These are phyloP conservation scores for Tephrocybe rancida DNA, from an alignment of 768 basidiomycete species.

Conservation along the genomic window DNA sequence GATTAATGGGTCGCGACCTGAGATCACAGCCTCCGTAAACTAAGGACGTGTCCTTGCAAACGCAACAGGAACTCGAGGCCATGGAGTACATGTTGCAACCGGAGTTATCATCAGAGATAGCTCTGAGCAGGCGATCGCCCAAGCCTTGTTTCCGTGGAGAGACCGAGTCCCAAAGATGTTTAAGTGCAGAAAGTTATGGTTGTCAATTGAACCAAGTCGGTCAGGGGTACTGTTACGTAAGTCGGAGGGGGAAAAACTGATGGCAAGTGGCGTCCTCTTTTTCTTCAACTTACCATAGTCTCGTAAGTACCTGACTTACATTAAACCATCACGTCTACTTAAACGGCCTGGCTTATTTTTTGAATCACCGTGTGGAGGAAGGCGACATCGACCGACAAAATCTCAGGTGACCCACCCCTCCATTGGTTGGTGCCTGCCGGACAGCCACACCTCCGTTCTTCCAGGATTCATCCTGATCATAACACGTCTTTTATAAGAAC, in stretches of 20 bases:
- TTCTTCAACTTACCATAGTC: neutral
- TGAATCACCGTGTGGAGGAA: neutral
- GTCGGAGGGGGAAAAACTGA: conserved; percentile 16
- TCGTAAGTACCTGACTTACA: conserved; percentile 1
- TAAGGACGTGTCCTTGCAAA: conserved; percentile 20
- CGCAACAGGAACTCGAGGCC: conserved; percentile 24
- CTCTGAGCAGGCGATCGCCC: conserved; percentile 9
- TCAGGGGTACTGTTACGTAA: conserved; percentile 15
- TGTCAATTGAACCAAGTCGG: neutral
- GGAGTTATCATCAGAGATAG: conserved; percentile 15
- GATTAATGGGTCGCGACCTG: conserved; percentile 17
- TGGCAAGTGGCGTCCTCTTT: conserved; percentile 10
- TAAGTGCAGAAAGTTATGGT: neutral
- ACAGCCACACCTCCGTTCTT: conserved; percentile 42
- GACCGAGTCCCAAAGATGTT: neutral
- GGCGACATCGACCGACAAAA: neutral
- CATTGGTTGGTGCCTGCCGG: conserved; percentile 29
- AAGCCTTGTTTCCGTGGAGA: conserved; percentile 14
- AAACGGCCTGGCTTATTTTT: neutral
- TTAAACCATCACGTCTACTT: neutral
- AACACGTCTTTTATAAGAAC: conserved; percentile 7
- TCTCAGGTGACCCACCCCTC: conserved; percentile 7
- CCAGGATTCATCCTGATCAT: conserved; percentile 26
- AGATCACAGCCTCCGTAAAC: conserved; percentile 37
- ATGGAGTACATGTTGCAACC: conserved; percentile 25